Base-by-base conservation (phyloP, 2,329 filamentous ascomycete genomes). In the Aspergillus ruber region DNA sequence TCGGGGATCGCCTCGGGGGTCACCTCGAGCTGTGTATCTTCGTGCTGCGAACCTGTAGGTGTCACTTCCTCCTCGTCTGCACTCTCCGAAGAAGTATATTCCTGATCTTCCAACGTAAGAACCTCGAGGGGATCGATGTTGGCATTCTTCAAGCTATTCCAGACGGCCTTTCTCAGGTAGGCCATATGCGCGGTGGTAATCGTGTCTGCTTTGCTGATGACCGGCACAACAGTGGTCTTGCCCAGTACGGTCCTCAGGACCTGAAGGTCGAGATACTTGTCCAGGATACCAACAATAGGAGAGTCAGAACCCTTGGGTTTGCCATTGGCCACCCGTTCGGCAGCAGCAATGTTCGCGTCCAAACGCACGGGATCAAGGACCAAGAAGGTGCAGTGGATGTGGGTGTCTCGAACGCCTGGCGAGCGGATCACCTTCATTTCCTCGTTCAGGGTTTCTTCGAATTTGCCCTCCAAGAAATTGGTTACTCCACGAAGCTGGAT, bases 371-470 rank as follows among this genome's bases (percentile, higher is more conserved):
- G 93, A 65, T 98, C 93, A 46, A 98, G 81, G 47, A 98, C 75
- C 47, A 97, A 78, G 71, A 98, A 95, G 46, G 90, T 90, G 56
- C 89, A 94, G 66, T 98, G 93, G 56, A 98, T 95, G 68, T 98
- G 93, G 44, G 91, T 96, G 73, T 98, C 93, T 66, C 90, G 88
- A 55, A 88, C 86, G 47, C 90, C 91, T 21, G 93, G 91, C 45
- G 90, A 90, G 60, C 93, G 86, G 52, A 96, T 79, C 42, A 98
- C 90, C 75, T 96, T 97, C 80, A 95, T 95, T 74, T 98, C 93
- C 71, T 98, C 93, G 43, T 83, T 83, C 66, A 98, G 95, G 0
- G 93, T 97, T 63, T 98, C 93, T 67, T 98, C 91, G 59, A 98
- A 98, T 69, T 97, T 97, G 75, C 86, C 91, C 75, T 98, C 93